Conservation (phyloP, 768 basidiomycete species). For the Agaricus blazei region DNA sequence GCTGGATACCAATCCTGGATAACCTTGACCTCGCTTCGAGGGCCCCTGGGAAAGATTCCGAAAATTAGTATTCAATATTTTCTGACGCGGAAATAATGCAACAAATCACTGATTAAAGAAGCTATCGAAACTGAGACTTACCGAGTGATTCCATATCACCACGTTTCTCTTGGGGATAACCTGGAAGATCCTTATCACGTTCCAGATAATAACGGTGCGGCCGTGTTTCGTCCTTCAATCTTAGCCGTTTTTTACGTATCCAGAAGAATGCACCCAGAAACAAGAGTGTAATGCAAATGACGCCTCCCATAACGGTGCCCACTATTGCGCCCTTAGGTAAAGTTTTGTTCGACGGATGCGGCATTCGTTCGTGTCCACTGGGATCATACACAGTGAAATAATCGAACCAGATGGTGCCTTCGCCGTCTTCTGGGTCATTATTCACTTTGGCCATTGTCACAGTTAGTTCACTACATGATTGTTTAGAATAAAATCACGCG, state of each 20-base stretch:
- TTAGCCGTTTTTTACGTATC: slow-evolving; percentile 14
- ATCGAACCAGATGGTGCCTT: slow-evolving; percentile 40
- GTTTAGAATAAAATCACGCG: background rate
- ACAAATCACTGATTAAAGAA: background rate
- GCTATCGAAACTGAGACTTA: background rate
- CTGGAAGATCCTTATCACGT: background rate
- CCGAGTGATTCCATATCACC: background rate
- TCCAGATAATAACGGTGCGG: background rate
- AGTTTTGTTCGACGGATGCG: background rate
- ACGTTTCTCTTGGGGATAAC: background rate
- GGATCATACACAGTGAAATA: slow-evolving; percentile 28
- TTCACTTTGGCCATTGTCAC: slow-evolving; percentile 32
- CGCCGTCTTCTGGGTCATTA: slow-evolving; percentile 16
- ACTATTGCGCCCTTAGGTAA: slow-evolving; percentile 21
- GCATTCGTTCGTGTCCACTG: slow-evolving; percentile 12
- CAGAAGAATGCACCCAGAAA: slow-evolving; percentile 17
- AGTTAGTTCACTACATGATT: slow-evolving; percentile 20
- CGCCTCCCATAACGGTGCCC: slow-evolving; percentile 24
- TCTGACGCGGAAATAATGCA: background rate
- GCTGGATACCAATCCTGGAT: background rate
- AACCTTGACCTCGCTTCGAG: background rate
- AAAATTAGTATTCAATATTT: background rate
- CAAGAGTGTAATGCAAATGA: slow-evolving; percentile 16
- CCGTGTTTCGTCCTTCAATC: background rate
- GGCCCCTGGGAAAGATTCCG: background rate